Evolutionary conservation across 129 eudicot genomes (phyloP), one percentile per base, ranked within the genome.

Genomic region (Ambrosia artemisiifolia): DNA sequence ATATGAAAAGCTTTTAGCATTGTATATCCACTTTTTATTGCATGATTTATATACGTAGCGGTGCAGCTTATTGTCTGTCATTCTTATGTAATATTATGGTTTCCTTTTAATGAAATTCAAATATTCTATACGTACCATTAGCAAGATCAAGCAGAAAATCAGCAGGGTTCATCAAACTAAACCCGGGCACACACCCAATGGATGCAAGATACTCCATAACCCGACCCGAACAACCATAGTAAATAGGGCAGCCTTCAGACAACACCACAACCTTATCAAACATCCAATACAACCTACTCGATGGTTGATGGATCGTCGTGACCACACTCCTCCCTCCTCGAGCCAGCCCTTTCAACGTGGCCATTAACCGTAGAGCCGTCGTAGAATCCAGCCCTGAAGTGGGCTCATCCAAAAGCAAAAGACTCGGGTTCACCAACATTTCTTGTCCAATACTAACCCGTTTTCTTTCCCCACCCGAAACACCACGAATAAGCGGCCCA

Each of bases 91-190:
- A 24, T 24, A 55, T 11, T 3, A 24, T 24, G 28, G 28, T 24
- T 24, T 24, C 28, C 28, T 24, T 24, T 24, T 24, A 24, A 24
- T 24, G 28, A 24, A 24, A 24, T 24, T 24, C 28, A 24, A 24
- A 24, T 24, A 24, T 24, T 24, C 28, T 24, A 24, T 18, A n/a
- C 83, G 32, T 88, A 92, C 97, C 97, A 71, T 77, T 92, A 12
- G 97, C 97, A 54, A 92, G 96, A 83, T 92, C 97, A 70, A 92
- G 87, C 65, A 92, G 85, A 78, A 88, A 89, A 75, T 92, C 97
- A 63, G 97, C 91, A n/a, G 96, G 97, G 63, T 92, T 92, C 63
- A 83, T 65, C 63, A 80, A 79, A 61, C 28, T 78, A 71, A 75
- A 75, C 42, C 83, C 92, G 5, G 96, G 96, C 19, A 47, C 74